phyloP scores from a whole-genome alignment of 768 basidiomycete genomes.

The Lactarius psammicola region DNA sequence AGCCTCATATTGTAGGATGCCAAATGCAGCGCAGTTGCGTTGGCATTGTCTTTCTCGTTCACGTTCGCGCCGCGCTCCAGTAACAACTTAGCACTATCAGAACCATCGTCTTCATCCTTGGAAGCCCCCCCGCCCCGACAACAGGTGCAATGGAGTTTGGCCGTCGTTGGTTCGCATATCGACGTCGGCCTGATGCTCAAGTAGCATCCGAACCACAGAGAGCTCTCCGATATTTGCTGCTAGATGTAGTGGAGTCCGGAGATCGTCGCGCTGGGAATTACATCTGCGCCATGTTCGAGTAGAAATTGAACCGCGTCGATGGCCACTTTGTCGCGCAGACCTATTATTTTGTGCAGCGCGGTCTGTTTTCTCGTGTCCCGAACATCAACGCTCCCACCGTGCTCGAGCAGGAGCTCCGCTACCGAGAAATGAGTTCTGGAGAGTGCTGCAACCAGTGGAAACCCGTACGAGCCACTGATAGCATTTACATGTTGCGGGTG shows the following conservation, averaged over 20 bases:
- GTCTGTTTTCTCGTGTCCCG: background rate
- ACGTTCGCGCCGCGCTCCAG: background rate
- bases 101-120: too few species aligned
- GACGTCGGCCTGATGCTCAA: background rate
- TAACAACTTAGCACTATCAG: background rate
- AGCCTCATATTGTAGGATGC: background rate
- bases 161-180: background rate
- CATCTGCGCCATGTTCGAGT: background rate
- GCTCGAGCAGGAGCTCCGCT: background rate
- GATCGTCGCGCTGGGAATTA: background rate
- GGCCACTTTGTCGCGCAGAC: background rate
- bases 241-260: background rate
- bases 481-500: background rate
- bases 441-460: conserved; percentile 9
- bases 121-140: too few species aligned
- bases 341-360: background rate
- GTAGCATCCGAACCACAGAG: background rate
- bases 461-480: background rate
- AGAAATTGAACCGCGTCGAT: background rate
- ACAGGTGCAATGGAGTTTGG: background rate
- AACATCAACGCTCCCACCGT: background rate
- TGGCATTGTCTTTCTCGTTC: background rate
- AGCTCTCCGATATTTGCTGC: background rate
- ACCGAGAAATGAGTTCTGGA: background rate
- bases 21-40: background rate